Percentiles rank a stretch among this genome's conserved stretches.
Conservation (phyloP, 768 basidiomycete species). For the Suillus americanus region DNA sequence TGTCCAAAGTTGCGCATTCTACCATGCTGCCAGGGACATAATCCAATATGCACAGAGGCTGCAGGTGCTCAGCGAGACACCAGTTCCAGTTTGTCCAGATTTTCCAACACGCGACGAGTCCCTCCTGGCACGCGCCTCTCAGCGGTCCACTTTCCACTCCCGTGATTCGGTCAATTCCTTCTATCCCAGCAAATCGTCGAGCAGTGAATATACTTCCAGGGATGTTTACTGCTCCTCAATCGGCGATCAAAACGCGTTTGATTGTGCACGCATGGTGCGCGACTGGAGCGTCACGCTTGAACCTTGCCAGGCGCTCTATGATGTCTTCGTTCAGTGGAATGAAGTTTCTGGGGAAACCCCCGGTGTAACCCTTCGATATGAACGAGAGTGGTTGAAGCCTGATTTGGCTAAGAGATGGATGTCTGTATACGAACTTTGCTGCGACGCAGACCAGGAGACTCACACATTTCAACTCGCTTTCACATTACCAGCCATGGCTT, state of each 20-base stretch:
- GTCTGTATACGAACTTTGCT: slow-evolving; percentile 24
- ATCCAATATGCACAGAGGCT: slow-evolving; percentile 6
- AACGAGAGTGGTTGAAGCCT: slow-evolving; percentile 22
- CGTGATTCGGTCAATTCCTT: not conserved
- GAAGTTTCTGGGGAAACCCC: not conserved
- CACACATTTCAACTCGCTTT: slow-evolving; percentile 25
- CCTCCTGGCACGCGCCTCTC: slow-evolving; percentile 18
- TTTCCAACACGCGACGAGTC: slow-evolving; percentile 13
- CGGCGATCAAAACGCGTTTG: slow-evolving; percentile 14
- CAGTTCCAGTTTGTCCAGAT: slow-evolving; percentile 8
- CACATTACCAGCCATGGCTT: slow-evolving; percentile 30
- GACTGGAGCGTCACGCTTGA: not conserved
- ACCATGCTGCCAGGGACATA: slow-evolving; percentile 13
- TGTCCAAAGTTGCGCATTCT: slow-evolving; percentile 31
- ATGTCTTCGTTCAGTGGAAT: not conserved
- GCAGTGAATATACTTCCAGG: slow-evolving; percentile 9
- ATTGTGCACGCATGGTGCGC: slow-evolving; percentile 6
- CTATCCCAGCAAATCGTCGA: not conserved
- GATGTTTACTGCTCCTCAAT: slow-evolving; percentile 1
- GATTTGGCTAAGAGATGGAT: slow-evolving; percentile 24
- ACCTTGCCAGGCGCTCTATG: not conserved
- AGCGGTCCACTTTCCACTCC: slow-evolving; percentile 14
- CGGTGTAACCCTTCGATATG: slow-evolving; percentile 11
- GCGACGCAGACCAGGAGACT: slow-evolving; percentile 4
- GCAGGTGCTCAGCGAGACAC: slow-evolving; percentile 6